A percentile compares a stretch with the other conserved stretches of the same genome.
Evolutionary conservation across 2,329 filamentous ascomycete species (phyloP).

Genomic region (Massarina eburnea): DNA sequence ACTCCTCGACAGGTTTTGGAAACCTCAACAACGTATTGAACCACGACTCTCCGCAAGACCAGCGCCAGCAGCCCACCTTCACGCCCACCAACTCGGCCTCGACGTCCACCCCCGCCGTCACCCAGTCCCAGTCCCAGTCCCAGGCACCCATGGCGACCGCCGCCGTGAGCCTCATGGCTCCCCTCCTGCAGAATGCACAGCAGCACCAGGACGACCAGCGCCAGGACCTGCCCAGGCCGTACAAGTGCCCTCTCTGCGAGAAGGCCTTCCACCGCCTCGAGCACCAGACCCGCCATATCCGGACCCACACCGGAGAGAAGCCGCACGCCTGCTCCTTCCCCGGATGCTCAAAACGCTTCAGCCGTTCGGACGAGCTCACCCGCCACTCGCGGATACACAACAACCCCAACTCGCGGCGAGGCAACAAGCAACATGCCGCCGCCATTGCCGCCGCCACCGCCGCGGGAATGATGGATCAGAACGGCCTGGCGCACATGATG

Average conservation of each 20-base stretch:
- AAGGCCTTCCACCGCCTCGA: slow-evolving; percentile 98
- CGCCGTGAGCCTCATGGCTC: slow-evolving; percentile 53
- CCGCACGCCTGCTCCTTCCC: slow-evolving; percentile 94
- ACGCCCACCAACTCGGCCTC: slow-evolving; percentile 9
- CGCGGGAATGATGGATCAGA: slow-evolving; percentile 54
- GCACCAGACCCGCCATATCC: slow-evolving; percentile 89
- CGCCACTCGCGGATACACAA: slow-evolving; percentile 97
- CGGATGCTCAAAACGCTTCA: slow-evolving; percentile 96
- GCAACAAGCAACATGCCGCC: slow-evolving; percentile 76
- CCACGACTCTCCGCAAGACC: slow-evolving; percentile 26
- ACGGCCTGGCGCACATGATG: slow-evolving; percentile 66
- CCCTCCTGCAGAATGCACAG: slow-evolving; percentile 61
- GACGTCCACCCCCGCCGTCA: slow-evolving; percentile 6
- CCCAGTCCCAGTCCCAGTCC: background rate
- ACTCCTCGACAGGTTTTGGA: slow-evolving; percentile 36
- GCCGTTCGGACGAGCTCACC: slow-evolving; percentile 92
- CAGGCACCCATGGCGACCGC: slow-evolving; percentile 46
- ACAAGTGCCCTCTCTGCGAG: slow-evolving; percentile 98
- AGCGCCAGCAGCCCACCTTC: slow-evolving; percentile 10
- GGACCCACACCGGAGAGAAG: slow-evolving; percentile 97
- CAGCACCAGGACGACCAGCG: slow-evolving; percentile 56
- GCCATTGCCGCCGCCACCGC: slow-evolving; percentile 57
- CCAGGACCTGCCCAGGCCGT: slow-evolving; percentile 88
- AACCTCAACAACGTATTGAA: slow-evolving; percentile 42
- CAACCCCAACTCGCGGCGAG: slow-evolving; percentile 94